Conservation (phyloP, 306 rosid species). For the Medicago lupulina region DNA sequence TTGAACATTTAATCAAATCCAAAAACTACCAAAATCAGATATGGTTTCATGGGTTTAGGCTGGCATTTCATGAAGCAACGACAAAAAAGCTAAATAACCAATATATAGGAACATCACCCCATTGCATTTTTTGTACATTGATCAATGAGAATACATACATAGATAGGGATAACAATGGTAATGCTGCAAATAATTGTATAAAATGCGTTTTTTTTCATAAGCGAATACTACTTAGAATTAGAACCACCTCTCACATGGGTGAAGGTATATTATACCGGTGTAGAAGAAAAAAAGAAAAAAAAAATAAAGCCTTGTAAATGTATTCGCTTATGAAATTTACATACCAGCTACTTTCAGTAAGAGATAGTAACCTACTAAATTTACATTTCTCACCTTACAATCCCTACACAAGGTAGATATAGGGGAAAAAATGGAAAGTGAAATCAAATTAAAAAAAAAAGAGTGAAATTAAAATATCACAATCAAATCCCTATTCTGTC, state of each 20-base stretch:
- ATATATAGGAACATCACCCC: too few relatives aligned
- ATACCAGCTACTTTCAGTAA: constrained; percentile 66
- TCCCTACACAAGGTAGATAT: constrained; percentile 73
- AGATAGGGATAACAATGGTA: neutral
- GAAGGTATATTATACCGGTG: constrained; percentile 43
- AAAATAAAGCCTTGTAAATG: constrained; percentile 50
- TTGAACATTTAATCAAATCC: too few relatives aligned
- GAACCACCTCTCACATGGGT: constrained; percentile 38
- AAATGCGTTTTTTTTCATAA: too few relatives aligned
- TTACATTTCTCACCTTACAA: constrained; percentile 86
- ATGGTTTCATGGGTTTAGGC: too few relatives aligned
- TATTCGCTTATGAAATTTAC: constrained; percentile 72
- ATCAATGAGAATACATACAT: too few relatives aligned
- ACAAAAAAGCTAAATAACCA: too few relatives aligned
- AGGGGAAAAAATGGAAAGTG: constrained; percentile 69
- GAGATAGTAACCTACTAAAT: constrained; percentile 79
- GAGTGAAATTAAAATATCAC: constrained; percentile 50
- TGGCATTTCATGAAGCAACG: too few relatives aligned
- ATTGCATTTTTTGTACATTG: too few relatives aligned
- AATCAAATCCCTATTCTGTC: constrained; percentile 69
- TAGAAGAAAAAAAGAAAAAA: constrained; percentile 40
- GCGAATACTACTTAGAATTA: constrained; percentile 38
- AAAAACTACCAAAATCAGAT: too few relatives aligned
- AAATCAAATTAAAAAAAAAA: constrained; percentile 51
- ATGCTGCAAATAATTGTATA: neutral